phyloP scores from a whole-genome alignment of 164 flowering plant species.

The Umbilicus rupestris region DNA sequence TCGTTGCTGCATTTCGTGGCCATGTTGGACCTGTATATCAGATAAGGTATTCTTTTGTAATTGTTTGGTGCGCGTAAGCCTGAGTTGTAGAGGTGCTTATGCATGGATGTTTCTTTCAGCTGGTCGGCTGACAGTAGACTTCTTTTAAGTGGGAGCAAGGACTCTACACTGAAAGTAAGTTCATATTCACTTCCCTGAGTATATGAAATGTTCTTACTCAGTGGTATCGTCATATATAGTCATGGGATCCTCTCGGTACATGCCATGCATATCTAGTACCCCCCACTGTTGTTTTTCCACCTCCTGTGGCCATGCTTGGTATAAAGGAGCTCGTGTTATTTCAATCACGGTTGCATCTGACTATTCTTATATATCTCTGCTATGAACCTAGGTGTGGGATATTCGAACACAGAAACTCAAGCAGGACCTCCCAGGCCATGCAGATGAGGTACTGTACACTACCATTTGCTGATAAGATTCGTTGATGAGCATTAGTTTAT shows the following conservation, averaged over 20 bases:
- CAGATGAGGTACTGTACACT: slow-evolving; percentile 64
- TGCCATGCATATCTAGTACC: not conserved
- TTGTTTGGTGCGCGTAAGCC: not conserved
- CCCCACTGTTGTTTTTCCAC: not conserved
- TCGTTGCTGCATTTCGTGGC: slow-evolving; percentile 86
- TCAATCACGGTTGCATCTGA: not conserved
- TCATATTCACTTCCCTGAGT: not conserved
- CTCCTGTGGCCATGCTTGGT: no score
- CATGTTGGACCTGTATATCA: slow-evolving; percentile 99
- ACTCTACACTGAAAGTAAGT: slow-evolving; percentile 80
- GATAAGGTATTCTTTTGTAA: slow-evolving; percentile 48
- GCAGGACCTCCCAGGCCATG: slow-evolving; percentile 98
- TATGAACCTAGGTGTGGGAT: slow-evolving; percentile 68
- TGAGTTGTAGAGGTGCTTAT: not conserved
- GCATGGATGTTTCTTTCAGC: slow-evolving; percentile 29
- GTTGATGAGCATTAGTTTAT: not conserved
- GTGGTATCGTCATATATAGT: no score
- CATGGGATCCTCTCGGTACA: not conserved
- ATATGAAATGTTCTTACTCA: not conserved
- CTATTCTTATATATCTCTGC: not conserved
- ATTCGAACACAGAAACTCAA: slow-evolving; percentile 65
- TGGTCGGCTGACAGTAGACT: slow-evolving; percentile 99
- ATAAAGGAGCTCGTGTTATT: not conserved
- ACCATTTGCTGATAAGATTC: not conserved
- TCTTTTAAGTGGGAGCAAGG: slow-evolving; percentile 95